Evolutionary conservation across 2,329 filamentous ascomycete genomes (phyloP).

Genomic region (Pyricularia grisea): DNA sequence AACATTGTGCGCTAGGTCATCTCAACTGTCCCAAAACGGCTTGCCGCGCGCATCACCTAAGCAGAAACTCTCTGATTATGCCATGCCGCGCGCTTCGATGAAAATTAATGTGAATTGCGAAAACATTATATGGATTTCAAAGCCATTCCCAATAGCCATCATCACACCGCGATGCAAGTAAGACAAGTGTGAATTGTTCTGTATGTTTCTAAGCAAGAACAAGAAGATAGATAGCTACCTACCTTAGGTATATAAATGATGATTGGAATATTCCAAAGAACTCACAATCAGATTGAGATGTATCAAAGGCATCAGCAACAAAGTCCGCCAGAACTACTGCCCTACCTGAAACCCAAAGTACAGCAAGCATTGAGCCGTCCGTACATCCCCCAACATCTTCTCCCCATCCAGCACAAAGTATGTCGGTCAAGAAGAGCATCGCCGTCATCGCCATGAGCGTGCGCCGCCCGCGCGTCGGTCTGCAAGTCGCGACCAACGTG

Average conservation of each 20-base stretch:
- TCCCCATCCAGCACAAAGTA: background rate
- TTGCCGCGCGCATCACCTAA: background rate
- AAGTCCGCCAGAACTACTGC: background rate
- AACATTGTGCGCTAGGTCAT: background rate
- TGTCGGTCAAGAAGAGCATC: conserved; percentile 12
- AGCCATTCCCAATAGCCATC: background rate
- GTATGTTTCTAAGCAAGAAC: background rate
- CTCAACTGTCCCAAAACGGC: background rate
- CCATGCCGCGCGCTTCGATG: background rate
- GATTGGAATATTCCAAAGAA: background rate
- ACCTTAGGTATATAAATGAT: background rate
- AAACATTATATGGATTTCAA: background rate
- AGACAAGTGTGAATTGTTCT: background rate
- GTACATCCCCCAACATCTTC: background rate
- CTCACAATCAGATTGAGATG: background rate
- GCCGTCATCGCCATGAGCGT: conserved; percentile 27
- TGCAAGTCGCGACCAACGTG: conserved; percentile 23
- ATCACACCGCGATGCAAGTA: background rate
- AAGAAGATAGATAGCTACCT: too few species aligned
- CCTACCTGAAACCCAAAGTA: background rate
- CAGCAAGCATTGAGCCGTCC: too few species aligned
- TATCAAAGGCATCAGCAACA: background rate
- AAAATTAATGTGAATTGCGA: background rate
- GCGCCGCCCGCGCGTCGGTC: conserved; percentile 22
- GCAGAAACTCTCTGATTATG: background rate